Percentiles rank a stretch among this genome's conserved stretches.
Conservation (phyloP, 2,329 filamentous ascomycete species). For the Talaromyces albobiverticillius region DNA sequence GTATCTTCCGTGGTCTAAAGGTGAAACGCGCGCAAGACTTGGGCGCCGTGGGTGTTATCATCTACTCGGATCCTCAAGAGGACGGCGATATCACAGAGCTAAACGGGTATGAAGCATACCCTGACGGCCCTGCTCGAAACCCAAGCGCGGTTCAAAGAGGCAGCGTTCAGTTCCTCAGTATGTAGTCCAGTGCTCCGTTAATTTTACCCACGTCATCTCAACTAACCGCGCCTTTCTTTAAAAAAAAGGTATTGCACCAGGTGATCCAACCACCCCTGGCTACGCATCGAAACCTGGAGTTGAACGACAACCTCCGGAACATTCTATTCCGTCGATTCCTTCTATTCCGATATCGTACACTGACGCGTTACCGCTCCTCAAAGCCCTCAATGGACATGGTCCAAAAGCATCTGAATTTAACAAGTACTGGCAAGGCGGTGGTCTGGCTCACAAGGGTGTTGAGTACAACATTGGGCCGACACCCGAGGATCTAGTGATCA, state of each 20-base stretch:
- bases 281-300: constrained; percentile 91
- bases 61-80: constrained; percentile 87
- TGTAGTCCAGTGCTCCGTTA: constrained; percentile 31
- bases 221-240: constrained; percentile 6
- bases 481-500: constrained; percentile 67
- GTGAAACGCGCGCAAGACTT: constrained; percentile 89
- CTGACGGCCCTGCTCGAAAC: constrained; percentile 80
- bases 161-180: constrained; percentile 77
- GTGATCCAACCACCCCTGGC: constrained; percentile 86
- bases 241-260: constrained; percentile 54
- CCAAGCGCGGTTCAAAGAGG: constrained; percentile 88
- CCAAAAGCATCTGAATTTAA: constrained; percentile 73
- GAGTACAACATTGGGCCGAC: constrained; percentile 83
- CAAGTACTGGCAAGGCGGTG: constrained; percentile 68
- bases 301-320: constrained; percentile 68
- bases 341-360: constrained; percentile 87
- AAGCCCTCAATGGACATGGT: constrained; percentile 84
- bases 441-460: constrained; percentile 75
- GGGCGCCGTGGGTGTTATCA: constrained; percentile 78
- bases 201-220: neutral
- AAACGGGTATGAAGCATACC: constrained; percentile 77
- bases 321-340: constrained; percentile 76
- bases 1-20: constrained; percentile 85
- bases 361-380: constrained; percentile 84
- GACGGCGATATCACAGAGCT: constrained; percentile 78